These are phyloP conservation scores for Ceratobasidium sp. DNA, from an alignment of 1,284 basidiomycete genomes.

Conservation along the genomic window DNA sequence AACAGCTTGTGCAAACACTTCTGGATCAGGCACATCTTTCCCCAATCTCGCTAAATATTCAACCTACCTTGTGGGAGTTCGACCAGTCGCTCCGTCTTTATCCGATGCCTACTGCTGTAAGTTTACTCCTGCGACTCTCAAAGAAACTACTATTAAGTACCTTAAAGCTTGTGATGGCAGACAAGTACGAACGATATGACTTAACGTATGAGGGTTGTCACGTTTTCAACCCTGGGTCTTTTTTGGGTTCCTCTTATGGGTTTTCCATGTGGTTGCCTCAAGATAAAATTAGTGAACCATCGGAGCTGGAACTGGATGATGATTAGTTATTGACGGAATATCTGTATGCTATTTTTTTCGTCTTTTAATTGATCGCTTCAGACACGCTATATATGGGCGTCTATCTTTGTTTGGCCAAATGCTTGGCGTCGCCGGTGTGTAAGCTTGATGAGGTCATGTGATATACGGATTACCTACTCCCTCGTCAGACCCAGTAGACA, in stretches of 20 bases:
- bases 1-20: conserved; percentile 90
- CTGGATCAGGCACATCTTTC: conserved; percentile 92
- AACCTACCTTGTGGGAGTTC: conserved; percentile 90
- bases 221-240: conserved; percentile 97
- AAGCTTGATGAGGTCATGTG: conserved; percentile 14
- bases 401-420: background rate
- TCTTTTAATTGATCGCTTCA: background rate
- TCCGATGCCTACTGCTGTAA: conserved; percentile 90
- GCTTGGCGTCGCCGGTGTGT: background rate
- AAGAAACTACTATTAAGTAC: conserved; percentile 27
- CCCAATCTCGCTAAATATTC: conserved; percentile 83
- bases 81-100: conserved; percentile 94
- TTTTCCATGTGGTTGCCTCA: conserved; percentile 92
- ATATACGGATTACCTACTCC: conserved; percentile 5
- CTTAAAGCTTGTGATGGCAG: conserved; percentile 88
- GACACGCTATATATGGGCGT: background rate
- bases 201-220: conserved; percentile 98
- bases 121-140: conserved; percentile 49
- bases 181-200: conserved; percentile 96
- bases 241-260: conserved; percentile 78
- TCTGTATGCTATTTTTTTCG: background rate
- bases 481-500: background rate
- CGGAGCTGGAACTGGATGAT: conserved; percentile 37
- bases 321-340: background rate
- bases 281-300: conserved; percentile 78